These are phyloP conservation scores for Fusarium redolens DNA, from an alignment of 2,329 filamentous ascomycete species.

Conservation along the genomic window DNA sequence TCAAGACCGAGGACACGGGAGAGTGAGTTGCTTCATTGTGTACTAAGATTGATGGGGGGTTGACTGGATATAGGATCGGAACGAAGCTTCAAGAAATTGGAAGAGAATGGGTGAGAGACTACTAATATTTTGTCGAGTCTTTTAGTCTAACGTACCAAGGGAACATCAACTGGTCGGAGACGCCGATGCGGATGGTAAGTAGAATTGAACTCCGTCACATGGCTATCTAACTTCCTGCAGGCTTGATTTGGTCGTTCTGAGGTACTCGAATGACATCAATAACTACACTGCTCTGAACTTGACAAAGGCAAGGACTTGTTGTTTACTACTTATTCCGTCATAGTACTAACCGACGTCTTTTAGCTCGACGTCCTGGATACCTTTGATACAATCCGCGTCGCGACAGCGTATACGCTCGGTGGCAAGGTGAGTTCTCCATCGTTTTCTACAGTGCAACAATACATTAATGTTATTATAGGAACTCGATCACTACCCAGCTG, in stretches of 20 bases:
- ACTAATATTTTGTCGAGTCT: too few relatives aligned
- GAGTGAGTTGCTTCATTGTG: conserved; percentile 44
- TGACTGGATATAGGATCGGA: conserved; percentile 47
- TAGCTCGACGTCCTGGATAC: conserved; percentile 69
- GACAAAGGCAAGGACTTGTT: conserved; percentile 55
- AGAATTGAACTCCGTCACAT: fast-evolving
- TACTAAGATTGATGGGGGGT: background rate
- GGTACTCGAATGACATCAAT: conserved; percentile 59
- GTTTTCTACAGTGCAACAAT: too few relatives aligned
- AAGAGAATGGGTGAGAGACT: conserved; percentile 51
- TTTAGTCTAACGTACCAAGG: conserved; percentile 31
- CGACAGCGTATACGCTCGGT: conserved; percentile 69
- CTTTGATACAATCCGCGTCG: conserved; percentile 80
- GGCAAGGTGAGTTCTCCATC: too few relatives aligned
- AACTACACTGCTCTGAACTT: conserved; percentile 72
- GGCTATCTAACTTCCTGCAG: background rate
- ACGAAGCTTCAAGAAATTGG: conserved; percentile 60
- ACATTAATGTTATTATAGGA: conserved; percentile 18
- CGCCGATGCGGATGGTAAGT: conserved; percentile 66
- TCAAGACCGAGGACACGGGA: conserved; percentile 70
- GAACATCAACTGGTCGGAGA: conserved; percentile 66
- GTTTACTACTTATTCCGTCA: background rate
- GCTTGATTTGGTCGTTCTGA: background rate
- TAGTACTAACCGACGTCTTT: conserved; percentile 4
- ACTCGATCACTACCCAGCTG: conserved; percentile 66